Conservation (phyloP, 2,329 filamentous ascomycete genomes). For the Colletotrichum sansevieriae region DNA sequence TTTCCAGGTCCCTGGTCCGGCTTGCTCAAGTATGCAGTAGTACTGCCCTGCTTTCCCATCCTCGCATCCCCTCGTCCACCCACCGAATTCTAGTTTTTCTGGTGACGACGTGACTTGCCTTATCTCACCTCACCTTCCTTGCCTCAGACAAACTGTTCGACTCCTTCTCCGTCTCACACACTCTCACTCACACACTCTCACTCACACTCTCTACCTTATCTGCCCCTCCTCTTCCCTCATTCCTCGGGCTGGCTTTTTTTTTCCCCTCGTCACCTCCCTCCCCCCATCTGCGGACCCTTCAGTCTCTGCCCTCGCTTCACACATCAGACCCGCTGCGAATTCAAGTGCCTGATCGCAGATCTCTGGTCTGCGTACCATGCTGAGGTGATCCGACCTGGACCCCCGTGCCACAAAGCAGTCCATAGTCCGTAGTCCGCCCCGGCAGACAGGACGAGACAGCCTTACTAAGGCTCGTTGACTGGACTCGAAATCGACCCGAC, state of each 20-base stretch:
- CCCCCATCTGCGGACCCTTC: constrained; percentile 6
- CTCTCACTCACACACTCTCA: background rate
- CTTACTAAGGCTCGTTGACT: constrained; percentile 1
- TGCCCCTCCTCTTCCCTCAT: constrained; percentile 11
- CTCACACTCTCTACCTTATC: background rate
- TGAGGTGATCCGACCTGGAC: constrained; percentile 11
- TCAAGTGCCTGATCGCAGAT: background rate
- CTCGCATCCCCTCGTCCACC: background rate
- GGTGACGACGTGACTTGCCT: constrained; percentile 24
- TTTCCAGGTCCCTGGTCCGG: background rate
- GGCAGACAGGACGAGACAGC: constrained; percentile 20
- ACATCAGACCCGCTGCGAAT: background rate
- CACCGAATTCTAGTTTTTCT: constrained; percentile 18
- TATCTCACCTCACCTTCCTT: background rate
- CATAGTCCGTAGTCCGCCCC: background rate
- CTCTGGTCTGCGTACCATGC: background rate
- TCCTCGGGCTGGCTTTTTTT: background rate
- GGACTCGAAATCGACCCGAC: background rate
- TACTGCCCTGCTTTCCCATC: background rate
- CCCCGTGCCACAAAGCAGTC: constrained; percentile 1
- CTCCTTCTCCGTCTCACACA: background rate
- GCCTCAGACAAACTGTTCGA: background rate
- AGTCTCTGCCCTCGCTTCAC: constrained; percentile 1
- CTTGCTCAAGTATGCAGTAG: background rate
- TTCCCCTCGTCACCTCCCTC: background rate